Evolutionary conservation across 208 protist species (phyloP).

Genomic region (Acanthamoeba triangularis): DNA sequence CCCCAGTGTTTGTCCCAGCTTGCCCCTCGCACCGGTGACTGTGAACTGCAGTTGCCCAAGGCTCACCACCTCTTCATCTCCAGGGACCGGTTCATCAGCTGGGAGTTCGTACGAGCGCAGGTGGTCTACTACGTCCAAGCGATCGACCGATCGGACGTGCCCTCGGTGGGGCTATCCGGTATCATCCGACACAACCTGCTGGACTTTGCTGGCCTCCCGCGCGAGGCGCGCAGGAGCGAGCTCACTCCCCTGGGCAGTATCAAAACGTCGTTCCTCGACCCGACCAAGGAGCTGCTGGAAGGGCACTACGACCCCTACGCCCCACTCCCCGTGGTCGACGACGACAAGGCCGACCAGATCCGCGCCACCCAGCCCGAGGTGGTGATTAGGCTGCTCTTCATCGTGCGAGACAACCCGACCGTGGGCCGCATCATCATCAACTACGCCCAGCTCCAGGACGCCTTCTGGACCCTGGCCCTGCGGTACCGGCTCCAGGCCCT

Average conservation of each 20-base stretch:
- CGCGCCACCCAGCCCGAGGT: not conserved
- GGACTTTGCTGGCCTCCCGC: not conserved
- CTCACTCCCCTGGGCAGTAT: not conserved
- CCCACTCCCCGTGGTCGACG: not conserved
- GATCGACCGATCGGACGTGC: slow-evolving; percentile 29
- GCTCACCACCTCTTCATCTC: not conserved
- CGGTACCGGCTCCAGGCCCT: not conserved
- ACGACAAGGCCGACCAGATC: not conserved
- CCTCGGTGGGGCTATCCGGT: not conserved
- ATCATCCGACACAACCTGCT: slow-evolving; percentile 17
- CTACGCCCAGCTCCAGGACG: not conserved
- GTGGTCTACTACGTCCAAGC: slow-evolving; percentile 1
- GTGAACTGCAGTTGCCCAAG: not conserved
- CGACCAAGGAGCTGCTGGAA: not conserved
- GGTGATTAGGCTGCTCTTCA: slow-evolving; percentile 17
- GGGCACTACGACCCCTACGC: not conserved
- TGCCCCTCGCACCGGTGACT: no score
- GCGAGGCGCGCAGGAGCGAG: not conserved
- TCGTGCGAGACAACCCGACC: not conserved
- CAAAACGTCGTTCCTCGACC: not conserved
- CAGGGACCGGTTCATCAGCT: not conserved
- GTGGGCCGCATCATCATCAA: slow-evolving; percentile 20
- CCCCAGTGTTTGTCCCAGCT: no score
- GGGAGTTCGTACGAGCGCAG: not conserved
- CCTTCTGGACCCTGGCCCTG: not conserved